Evolutionary conservation across 2,329 filamentous ascomycete genomes (phyloP), one percentile per base, ranked within the genome.

Genomic region (Aureobasidium leucospermi): DNA sequence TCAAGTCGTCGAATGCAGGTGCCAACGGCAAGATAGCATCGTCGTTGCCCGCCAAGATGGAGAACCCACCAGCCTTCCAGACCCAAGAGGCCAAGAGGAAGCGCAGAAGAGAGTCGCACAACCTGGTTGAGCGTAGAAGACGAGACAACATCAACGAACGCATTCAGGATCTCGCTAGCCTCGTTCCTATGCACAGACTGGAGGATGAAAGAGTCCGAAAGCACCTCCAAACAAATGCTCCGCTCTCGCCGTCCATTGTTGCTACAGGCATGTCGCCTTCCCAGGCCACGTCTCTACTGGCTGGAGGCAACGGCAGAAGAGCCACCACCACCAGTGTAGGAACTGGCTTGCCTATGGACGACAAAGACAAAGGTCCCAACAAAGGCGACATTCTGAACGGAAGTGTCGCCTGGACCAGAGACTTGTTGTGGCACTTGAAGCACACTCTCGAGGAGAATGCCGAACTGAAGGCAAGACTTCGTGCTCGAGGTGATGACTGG

Each of bases 351-450:
- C 93, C 94, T 0, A 83, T 96, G 38, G 94, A 99, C 68, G 94
- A 97, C 66, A 97, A 97, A 73, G 94, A 99, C 76, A 97, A 97
- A 71, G 94, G 94, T 0, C 94, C 94, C 6, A 97, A 97, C 79
- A 99, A 99, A 77, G 94, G 94, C 51, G 94, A 99, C 68, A 97
- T 99, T 61, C 86, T 99, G 67, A 97, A 97, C 69, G 93, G 94
- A 32, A 89, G 93, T 36, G 94, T 97, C 58, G 91, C 90, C 75
- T 99, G 94, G 94, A 96, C 90, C 62, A 85, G 93, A 63, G 94
- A 99, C 75, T 80, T 99, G 56, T 96, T 97, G 90, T 97, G 94
- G 94, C 87, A 95, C 77, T 78, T 96, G 61, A 86, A 96, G 70
- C 81, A 89, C 69, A 96, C 96, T 76, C 81, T 96, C 65, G 87